Evolutionary conservation across 306 rosid species (phyloP).

Genomic region (Citrullus mucosospermus): DNA sequence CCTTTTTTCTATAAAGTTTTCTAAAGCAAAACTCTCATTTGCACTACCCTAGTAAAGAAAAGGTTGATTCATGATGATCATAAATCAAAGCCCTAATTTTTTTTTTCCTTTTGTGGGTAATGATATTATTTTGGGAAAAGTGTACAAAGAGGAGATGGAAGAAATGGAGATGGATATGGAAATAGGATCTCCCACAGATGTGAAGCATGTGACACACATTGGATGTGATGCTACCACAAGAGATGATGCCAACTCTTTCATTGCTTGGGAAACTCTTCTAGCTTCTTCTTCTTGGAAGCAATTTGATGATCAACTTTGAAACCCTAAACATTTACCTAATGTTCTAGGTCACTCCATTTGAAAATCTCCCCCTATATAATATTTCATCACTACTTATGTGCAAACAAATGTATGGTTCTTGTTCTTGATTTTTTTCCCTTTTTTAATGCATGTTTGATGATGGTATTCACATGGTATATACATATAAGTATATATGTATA

Average conservation of each 20-base stretch:
- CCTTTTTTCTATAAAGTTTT: too few species aligned
- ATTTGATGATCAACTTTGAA: constrained; percentile 12
- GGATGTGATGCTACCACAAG: constrained; percentile 46
- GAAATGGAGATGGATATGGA: constrained; percentile 62
- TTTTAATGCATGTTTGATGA: too few species aligned
- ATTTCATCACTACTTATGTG: too few species aligned
- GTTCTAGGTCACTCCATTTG: constrained; percentile 6
- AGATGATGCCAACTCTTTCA: constrained; percentile 6
- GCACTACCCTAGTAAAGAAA: not conserved
- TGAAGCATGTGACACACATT: constrained; percentile 94
- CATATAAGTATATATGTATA: too few species aligned
- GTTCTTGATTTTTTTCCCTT: too few species aligned
- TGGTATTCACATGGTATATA: too few species aligned
- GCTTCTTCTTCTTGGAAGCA: constrained; percentile 29
- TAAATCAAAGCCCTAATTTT: not conserved
- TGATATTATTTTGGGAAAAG: constrained; percentile 21
- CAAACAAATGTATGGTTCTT: too few species aligned
- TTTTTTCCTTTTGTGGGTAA: not conserved
- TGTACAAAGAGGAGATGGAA: constrained; percentile 47
- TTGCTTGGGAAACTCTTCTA: constrained; percentile 43
- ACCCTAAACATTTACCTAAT: constrained; percentile 8
- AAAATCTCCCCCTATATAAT: not conserved
- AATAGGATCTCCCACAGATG: constrained; percentile 87
- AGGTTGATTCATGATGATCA: not conserved
- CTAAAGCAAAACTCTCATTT: not conserved